A percentile compares a stretch with the other conserved stretches of the same genome.
These are phyloP conservation scores for Ganoderma boninense DNA, from an alignment of 1,284 basidiomycete genomes.

Conservation along the genomic window DNA sequence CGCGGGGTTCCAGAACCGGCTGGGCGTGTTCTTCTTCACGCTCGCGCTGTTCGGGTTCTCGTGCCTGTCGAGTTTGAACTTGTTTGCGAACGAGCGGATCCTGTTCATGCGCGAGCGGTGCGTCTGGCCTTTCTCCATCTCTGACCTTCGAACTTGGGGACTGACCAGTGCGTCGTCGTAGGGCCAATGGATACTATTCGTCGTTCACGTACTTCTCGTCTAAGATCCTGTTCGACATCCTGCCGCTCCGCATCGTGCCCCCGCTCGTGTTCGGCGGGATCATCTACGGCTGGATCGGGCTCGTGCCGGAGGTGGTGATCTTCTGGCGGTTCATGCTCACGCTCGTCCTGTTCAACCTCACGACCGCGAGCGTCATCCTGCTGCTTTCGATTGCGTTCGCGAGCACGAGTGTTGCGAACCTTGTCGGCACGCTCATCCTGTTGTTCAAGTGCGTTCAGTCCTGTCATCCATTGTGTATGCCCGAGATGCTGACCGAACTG, in stretches of 20 bases:
- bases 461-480: not conserved
- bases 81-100: constrained; percentile 94
- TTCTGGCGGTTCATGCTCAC: constrained; percentile 99
- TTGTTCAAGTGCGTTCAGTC: constrained; percentile 86
- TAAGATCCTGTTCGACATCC: constrained; percentile 96
- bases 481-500: not conserved
- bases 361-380: constrained; percentile 91
- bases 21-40: constrained; percentile 96
- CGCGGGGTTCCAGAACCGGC: constrained; percentile 91
- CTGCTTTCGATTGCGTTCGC: constrained; percentile 90
- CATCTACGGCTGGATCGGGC: constrained; percentile 92
- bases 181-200: constrained; percentile 96
- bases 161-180: not conserved
- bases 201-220: constrained; percentile 96
- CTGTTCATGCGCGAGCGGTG: constrained; percentile 96
- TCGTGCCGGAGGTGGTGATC: constrained; percentile 86
- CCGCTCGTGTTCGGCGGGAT: constrained; percentile 95
- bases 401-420: constrained; percentile 88
- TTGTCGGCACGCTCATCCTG: constrained; percentile 96
- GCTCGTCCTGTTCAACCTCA: constrained; percentile 94
- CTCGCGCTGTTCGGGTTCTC: constrained; percentile 96
- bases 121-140: constrained; percentile 32
- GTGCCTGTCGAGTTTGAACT: constrained; percentile 88
- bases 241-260: constrained; percentile 93
- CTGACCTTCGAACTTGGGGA: not conserved